A percentile compares a stretch with the other conserved stretches of the same genome.
These are phyloP conservation scores for Protomyces lactucae-debilis DNA, from an alignment of 1,139 yeast genomes.

Conservation along the genomic window DNA sequence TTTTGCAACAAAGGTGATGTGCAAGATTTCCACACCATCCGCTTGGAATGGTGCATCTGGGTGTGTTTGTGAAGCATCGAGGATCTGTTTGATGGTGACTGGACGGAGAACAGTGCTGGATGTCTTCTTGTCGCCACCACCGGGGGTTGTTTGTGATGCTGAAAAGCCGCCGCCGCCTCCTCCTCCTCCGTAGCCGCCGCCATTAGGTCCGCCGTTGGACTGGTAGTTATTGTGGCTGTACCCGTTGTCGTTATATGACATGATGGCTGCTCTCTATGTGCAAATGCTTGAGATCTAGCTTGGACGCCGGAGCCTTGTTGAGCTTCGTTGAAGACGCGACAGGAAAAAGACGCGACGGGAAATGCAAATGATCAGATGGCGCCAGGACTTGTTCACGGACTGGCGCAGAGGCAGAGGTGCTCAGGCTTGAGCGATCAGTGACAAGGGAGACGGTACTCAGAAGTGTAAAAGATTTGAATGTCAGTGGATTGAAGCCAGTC, in stretches of 20 bases:
- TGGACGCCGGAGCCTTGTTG: too few relatives aligned
- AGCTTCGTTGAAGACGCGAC: too few relatives aligned
- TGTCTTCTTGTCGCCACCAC: conserved; percentile 6
- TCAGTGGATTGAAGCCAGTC: too few relatives aligned
- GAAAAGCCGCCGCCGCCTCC: conserved; percentile 15
- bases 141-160: conserved; percentile 22
- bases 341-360: too few relatives aligned
- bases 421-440: too few relatives aligned
- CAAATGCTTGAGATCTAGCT: too few relatives aligned
- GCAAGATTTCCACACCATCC: conserved; percentile 57
- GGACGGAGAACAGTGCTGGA: conserved; percentile 47
- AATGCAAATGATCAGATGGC: too few relatives aligned
- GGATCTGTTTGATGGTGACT: conserved; percentile 74
- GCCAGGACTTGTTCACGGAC: too few relatives aligned
- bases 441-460: too few relatives aligned
- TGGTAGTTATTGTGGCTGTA: conserved; percentile 20
- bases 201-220: conserved; percentile 19
- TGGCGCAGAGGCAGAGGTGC: too few relatives aligned
- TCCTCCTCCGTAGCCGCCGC: conserved; percentile 11
- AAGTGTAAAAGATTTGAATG: too few relatives aligned
- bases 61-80: conserved; percentile 58
- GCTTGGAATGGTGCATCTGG: conserved; percentile 73
- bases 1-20: conserved; percentile 61
- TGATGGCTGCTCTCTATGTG: not conserved
- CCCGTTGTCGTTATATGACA: conserved; percentile 13